A percentile compares a stretch with the other conserved stretches of the same genome.
Conservation (phyloP, 192 early-diverging fungal genomes). For the Coemansia sp. region DNA sequence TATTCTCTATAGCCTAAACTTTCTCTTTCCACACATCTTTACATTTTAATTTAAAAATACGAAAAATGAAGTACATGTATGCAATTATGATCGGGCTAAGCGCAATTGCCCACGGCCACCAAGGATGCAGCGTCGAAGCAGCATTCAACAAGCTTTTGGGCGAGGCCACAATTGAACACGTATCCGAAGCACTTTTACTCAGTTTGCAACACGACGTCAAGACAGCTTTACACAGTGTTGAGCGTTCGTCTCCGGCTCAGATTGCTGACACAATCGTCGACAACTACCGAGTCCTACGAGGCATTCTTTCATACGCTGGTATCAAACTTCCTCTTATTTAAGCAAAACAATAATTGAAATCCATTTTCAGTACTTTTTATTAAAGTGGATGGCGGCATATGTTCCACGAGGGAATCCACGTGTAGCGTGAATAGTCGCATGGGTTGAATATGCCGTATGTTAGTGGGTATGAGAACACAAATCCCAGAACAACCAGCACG, state of each 20-base stretch:
- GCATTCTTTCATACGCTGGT: slow-evolving; percentile 18
- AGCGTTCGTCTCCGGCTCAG: slow-evolving; percentile 13
- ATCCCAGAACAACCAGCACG: background rate
- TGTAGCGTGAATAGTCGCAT: background rate
- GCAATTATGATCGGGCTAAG: background rate
- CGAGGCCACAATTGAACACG: slow-evolving; percentile 19
- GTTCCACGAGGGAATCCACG: background rate
- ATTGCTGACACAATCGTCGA: slow-evolving; percentile 26
- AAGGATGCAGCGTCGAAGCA: slow-evolving; percentile 30
- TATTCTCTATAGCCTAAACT: too few species aligned
- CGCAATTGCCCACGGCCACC: slow-evolving; percentile 14
- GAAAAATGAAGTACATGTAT: background rate
- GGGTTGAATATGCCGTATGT: background rate
- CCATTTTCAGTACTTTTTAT: too few species aligned
- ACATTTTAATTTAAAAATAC: background rate
- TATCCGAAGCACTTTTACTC: slow-evolving; percentile 27
- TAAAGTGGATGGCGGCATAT: background rate
- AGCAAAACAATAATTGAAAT: background rate
- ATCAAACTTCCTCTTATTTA: slow-evolving; percentile 26
- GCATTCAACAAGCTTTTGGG: slow-evolving; percentile 24
- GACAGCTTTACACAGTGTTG: slow-evolving; percentile 7
- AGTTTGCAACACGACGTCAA: slow-evolving; percentile 26
- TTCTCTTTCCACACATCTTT: too few species aligned
- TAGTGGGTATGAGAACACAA: background rate
- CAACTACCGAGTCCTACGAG: slow-evolving; percentile 26